phyloP scores from a whole-genome alignment of 108 stramenopile species.

The Nitzschia sp. region DNA sequence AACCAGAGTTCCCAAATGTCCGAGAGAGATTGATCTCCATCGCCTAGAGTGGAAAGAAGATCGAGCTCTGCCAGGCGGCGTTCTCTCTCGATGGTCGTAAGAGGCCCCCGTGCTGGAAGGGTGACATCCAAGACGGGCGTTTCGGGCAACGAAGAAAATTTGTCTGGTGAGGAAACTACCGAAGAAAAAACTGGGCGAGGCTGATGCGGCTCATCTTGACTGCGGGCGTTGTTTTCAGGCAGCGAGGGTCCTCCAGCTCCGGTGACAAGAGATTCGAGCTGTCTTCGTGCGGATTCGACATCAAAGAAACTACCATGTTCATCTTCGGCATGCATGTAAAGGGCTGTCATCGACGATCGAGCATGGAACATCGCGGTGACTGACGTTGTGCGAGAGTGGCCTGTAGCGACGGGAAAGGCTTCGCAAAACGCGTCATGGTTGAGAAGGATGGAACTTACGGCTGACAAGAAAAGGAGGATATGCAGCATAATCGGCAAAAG shows the following conservation, averaged over 20 bases:
- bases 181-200: background rate
- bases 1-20: constrained; percentile 59
- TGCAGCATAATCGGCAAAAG: background rate
- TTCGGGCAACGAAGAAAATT: background rate
- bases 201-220: background rate
- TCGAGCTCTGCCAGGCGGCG: constrained; percentile 46
- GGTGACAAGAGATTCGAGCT: constrained; percentile 27
- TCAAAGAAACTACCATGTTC: constrained; percentile 19
- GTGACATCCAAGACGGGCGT: constrained; percentile 8
- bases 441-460: background rate
- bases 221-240: background rate
- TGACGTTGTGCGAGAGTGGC: background rate
- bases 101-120: constrained; percentile 42
- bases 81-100: constrained; percentile 47
- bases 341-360: background rate
- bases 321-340: background rate
- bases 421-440: background rate
- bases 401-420: background rate
- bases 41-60: constrained; percentile 19
- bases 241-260: background rate
- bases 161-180: background rate
- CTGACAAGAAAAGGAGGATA: background rate
- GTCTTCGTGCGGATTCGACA: constrained; percentile 32
- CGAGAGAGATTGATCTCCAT: constrained; percentile 31
- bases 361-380: background rate